phyloP scores from a whole-genome alignment of 169 alveolate species.

The Plasmodium knowlesi region DNA sequence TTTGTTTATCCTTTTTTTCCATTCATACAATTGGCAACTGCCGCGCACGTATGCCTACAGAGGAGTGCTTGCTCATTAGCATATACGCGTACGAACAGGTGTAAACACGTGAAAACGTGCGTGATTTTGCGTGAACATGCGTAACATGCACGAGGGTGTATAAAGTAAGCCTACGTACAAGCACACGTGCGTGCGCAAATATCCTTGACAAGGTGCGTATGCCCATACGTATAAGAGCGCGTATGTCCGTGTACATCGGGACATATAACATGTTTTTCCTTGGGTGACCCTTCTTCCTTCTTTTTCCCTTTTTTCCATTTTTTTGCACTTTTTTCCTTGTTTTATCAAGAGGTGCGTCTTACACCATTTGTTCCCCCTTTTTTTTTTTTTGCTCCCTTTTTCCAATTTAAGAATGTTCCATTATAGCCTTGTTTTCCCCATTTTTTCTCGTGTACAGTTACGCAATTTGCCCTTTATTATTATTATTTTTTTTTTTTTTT shows the following conservation, averaged over 20 bases:
- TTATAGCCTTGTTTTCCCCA: neutral
- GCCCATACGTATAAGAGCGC: neutral
- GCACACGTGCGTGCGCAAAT: neutral
- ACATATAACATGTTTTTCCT: neutral
- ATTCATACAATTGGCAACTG: constrained; percentile 9
- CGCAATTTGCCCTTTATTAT: constrained; percentile 1
- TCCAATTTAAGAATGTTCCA: neutral
- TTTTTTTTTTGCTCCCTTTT: neutral
- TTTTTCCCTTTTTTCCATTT: neutral
- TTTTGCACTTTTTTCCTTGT: constrained; percentile 16
- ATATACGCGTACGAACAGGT: neutral
- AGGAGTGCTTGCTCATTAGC: neutral
- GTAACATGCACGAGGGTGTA: neutral
- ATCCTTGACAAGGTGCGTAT: neutral
- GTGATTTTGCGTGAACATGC: neutral
- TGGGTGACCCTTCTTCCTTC: neutral
- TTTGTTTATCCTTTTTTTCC: neutral
- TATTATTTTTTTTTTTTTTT: constrained; percentile 27
- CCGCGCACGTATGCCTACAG: neutral
- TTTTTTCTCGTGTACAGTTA: neutral
- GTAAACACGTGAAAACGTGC: neutral
- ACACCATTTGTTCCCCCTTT: neutral
- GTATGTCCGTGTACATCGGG: neutral
- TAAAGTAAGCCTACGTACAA: neutral
- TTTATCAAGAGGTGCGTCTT: constrained; percentile 35